These are phyloP conservation scores for Jatropha multifida DNA, from an alignment of 441 rosid species.

Conservation along the genomic window DNA sequence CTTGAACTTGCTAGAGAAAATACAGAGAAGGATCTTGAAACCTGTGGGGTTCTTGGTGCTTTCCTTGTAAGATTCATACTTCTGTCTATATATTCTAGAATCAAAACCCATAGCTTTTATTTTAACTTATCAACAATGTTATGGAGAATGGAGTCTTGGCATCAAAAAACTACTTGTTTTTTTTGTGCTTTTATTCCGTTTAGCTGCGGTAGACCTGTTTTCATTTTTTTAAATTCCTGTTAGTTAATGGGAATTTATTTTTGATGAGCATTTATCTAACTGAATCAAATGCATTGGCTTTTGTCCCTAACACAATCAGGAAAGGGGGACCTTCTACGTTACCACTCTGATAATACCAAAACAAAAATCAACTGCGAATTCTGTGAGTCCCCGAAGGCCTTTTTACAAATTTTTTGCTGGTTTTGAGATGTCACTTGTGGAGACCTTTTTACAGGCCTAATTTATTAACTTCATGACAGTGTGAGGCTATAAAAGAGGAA, in stretches of 20 bases:
- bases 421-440: slow-evolving; percentile 10
- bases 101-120: too few relatives aligned
- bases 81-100: background rate
- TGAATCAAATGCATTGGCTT: slow-evolving; percentile 8
- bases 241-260: background rate
- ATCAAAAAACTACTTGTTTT: too few relatives aligned
- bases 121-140: background rate
- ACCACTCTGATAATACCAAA: slow-evolving; percentile 92
- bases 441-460: slow-evolving; percentile 9
- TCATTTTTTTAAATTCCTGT: background rate
- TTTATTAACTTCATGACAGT: slow-evolving; percentile 39
- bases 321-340: slow-evolving; percentile 64
- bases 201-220: background rate
- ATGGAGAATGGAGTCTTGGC: too few relatives aligned
- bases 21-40: slow-evolving; percentile 84
- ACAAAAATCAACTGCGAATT: slow-evolving; percentile 80
- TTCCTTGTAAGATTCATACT: slow-evolving; percentile 53
- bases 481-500: slow-evolving; percentile 77
- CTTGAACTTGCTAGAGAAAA: slow-evolving; percentile 80
- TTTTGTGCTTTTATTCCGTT: background rate
- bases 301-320: slow-evolving; percentile 42
- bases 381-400: slow-evolving; percentile 50
- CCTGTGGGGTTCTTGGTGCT: slow-evolving; percentile 85
- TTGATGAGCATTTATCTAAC: background rate
- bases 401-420: slow-evolving; percentile 19